Base-by-base conservation (phyloP, 2,329 filamentous ascomycete species). In the Venturia carpophila region DNA sequence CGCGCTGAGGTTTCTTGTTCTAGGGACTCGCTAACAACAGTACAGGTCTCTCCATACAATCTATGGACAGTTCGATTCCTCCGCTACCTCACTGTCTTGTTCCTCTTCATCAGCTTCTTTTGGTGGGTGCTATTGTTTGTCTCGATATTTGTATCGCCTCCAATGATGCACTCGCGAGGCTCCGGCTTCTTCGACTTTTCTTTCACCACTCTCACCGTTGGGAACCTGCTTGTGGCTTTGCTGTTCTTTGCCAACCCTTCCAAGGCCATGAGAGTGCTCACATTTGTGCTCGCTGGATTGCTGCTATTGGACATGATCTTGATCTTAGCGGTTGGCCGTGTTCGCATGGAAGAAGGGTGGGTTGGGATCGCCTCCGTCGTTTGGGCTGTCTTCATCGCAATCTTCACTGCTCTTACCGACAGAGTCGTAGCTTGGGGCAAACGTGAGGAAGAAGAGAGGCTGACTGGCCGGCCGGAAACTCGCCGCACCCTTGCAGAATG, bases 91-190 rank as follows among this genome's bases (percentile, higher is more conserved):
- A 93, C 91, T 5, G 80, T 96, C 65, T 71, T 91, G 45, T 90
- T 97, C 72, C 80, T 93, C 24, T 75, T 86, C 63, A 73, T 92
- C 70, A 90, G 87, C 65, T 91, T 95, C 71, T 71, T 91, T n/a
- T 97, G 93, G 93, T 97, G 94, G 93, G 83, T 91, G 11, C 75
- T 97, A 64, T 80, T 96, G 42, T 82, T 99, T n/a, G 86, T 97
- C 19, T 91, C 91, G 65, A 86, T 89, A 69, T 99, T 99, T 77
- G 87, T 95, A 69, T 96, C 90, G 64, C 92, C 92, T 10, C 93
- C 93, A 0, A 87, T 88, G 60, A 87, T 97, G 74, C 86, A 94
- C 73, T 89, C 87, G 11, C 86, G 91, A 63, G 94, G 94, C 5
- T 94, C 92, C n/a, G 91, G 90, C 47, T 99, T 96, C 83, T 91